Evolutionary conservation across 352 stramenopile species (phyloP).

Genomic region (Albugo candida): DNA sequence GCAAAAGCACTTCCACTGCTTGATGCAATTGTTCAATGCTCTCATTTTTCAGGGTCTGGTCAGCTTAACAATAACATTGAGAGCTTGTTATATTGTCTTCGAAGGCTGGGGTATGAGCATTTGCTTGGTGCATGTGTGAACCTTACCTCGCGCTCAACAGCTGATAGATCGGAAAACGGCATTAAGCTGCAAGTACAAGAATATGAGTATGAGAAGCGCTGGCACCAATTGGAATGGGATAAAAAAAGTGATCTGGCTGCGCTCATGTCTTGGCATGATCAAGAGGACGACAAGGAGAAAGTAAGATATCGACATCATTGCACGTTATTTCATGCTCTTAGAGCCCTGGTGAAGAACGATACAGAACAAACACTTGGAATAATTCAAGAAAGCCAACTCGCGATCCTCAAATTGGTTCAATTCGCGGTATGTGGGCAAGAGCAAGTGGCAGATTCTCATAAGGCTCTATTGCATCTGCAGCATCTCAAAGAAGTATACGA

Average conservation of each 20-base stretch:
- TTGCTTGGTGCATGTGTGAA: slow-evolving; percentile 15
- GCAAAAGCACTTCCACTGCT: slow-evolving; percentile 47
- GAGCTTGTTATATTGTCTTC: slow-evolving; percentile 37
- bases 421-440: slow-evolving; percentile 49
- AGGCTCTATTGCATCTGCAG: slow-evolving; percentile 29
- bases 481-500: slow-evolving; percentile 45
- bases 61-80: slow-evolving; percentile 9
- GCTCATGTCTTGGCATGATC: slow-evolving; percentile 4
- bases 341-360: slow-evolving; percentile 34
- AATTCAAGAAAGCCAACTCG: slow-evolving; percentile 19
- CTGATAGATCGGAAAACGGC: neutral
- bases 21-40: slow-evolving; percentile 35
- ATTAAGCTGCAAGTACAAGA: slow-evolving; percentile 15
- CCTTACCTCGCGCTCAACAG: slow-evolving; percentile 22
- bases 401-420: slow-evolving; percentile 29
- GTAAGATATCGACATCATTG: slow-evolving; percentile 25
- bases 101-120: slow-evolving; percentile 53
- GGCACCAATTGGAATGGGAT: slow-evolving; percentile 65
- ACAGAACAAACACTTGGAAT: slow-evolving; percentile 17
- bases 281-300: slow-evolving; percentile 1
- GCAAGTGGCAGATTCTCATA: slow-evolving; percentile 35
- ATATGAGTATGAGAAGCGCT: slow-evolving; percentile 58
- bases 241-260: slow-evolving; percentile 2
- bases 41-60: neutral
- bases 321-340: slow-evolving; percentile 29